Percentiles rank a stretch among this genome's conserved stretches.
phyloP scores from a whole-genome alignment of 1,284 basidiomycete genomes.

The Blastosporella zonata region DNA sequence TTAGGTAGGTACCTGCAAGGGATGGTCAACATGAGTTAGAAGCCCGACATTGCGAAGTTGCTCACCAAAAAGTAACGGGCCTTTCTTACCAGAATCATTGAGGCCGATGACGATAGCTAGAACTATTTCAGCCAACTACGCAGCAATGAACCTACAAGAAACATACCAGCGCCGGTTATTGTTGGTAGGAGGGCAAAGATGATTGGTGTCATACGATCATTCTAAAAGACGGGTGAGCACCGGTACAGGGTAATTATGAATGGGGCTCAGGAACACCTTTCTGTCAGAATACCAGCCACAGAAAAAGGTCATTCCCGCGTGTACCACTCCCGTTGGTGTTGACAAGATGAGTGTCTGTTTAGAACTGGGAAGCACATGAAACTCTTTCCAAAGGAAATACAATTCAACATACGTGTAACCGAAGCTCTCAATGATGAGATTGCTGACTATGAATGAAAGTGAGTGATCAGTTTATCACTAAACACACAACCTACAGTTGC shows the following conservation, averaged over 20 bases:
- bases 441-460: constrained; percentile 42
- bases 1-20: constrained; percentile 50
- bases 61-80: constrained; percentile 56
- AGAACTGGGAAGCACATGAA: constrained; percentile 33
- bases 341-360: constrained; percentile 62
- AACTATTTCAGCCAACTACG: no score
- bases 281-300: constrained; percentile 67
- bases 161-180: constrained; percentile 51
- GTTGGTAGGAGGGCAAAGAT: constrained; percentile 60
- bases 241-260: neutral
- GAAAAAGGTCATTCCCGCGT: constrained; percentile 44
- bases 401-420: constrained; percentile 53
- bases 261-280: constrained; percentile 34
- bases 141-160: neutral
- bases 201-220: constrained; percentile 63
- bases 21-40: neutral
- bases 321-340: constrained; percentile 57
- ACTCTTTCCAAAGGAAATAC: neutral
- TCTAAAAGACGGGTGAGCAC: constrained; percentile 28
- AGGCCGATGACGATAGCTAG: constrained; percentile 58
- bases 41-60: neutral
- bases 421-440: constrained; percentile 60
- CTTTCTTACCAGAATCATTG: constrained; percentile 47
- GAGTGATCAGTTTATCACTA: neutral
- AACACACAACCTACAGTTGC: constrained; percentile 46